Base-by-base conservation (phyloP, 192 early-diverging fungal genomes). In the Spinellus fusiger region DNA sequence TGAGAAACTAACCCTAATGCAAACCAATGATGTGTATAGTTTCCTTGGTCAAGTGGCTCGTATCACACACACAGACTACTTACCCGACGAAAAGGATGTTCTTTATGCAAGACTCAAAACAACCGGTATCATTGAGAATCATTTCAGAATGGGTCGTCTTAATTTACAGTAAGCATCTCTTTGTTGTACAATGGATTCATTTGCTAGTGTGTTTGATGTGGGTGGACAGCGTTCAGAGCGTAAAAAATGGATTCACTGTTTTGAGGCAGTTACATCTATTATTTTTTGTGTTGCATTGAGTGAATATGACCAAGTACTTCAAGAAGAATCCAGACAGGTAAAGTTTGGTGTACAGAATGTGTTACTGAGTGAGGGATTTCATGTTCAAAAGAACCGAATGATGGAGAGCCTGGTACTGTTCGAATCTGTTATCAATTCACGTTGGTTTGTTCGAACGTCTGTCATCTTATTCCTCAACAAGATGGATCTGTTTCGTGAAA, bases 81-180 rank as follows among this genome's bases (percentile, higher is more conserved):
- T 89, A 49, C 96, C 96, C n/a, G 92, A 78, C 49, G 93, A 93
- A 60, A 89, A 91, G 62, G 96, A 98, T 72, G 92, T 98, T 20
- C 80, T 98, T 55, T 77, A 91, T n/a, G 90, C 96, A n/a, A 89
- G 96, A 54, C 90, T 92, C 35, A 98, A 96, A 77, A 96, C 96
- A 2, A 98, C 96, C 16, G 94, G 94, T 62, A 98, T 98, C 66
- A 93, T 89, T 13, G 96, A 98, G 76, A 95, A 91, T 22, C 84
- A 87, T 51, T 95, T 96, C 73, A 90, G 84, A 61, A 94, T 96
- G 81, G 90, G 90, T 35, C 86, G 89, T 55, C 80, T 93, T n/a
- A 91, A 77, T 72, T 80, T 96, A 78, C 89, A 89, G 88, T 77
- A 85, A 75, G 84, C 85, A 64, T 48, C 20, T 58, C 32, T 28